These are phyloP conservation scores for Emiliania huxleyi DNA, from an alignment of 78 protist species.

Conservation along the genomic window DNA sequence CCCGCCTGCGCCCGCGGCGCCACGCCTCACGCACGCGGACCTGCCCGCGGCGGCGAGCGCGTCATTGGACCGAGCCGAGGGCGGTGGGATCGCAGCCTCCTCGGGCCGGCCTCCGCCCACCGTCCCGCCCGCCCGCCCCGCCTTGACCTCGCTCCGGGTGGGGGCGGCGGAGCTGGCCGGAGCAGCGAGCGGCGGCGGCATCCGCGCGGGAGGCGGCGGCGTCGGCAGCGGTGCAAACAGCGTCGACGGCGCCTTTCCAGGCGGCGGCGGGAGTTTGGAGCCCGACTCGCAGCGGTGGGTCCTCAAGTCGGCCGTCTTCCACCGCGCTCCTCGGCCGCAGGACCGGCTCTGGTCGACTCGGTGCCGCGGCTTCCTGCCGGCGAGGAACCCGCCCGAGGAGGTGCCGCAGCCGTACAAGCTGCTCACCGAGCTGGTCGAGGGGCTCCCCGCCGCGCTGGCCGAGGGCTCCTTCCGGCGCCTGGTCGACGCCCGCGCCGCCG, in stretches of 20 bases:
- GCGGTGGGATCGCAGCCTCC: too few relatives aligned
- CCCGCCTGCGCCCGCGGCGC: too few relatives aligned
- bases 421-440: background rate
- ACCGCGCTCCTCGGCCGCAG: background rate
- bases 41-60: too few relatives aligned
- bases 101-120: too few relatives aligned
- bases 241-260: background rate
- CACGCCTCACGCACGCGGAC: too few relatives aligned
- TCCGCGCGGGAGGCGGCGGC: too few relatives aligned
- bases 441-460: background rate
- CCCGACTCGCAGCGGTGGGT: background rate
- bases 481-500: background rate
- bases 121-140: too few relatives aligned
- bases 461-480: background rate
- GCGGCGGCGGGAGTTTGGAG: background rate
- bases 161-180: too few relatives aligned
- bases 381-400: background rate
- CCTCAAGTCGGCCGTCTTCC: background rate
- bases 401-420: background rate
- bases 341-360: background rate
- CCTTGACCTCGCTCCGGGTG: too few relatives aligned
- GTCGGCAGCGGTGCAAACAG: too few relatives aligned
- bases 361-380: constrained; percentile 23
- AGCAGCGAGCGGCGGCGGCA: too few relatives aligned
- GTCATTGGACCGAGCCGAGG: too few relatives aligned